Conservation (phyloP, 23 red algal genomes). For the Gracilaria domingensis region DNA sequence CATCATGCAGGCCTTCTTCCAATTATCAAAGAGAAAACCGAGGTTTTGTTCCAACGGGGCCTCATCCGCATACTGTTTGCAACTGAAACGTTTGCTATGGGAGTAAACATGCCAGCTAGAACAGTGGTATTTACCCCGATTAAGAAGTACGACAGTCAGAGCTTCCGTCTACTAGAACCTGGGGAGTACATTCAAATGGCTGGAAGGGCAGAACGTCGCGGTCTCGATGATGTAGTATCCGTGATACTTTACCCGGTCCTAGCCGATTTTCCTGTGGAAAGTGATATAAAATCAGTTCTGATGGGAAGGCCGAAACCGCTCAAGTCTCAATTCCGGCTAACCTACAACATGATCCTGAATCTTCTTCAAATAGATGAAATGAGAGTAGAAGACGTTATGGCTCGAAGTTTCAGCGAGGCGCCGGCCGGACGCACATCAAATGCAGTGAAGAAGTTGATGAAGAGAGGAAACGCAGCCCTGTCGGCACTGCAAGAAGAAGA, state of each 20-base stretch:
- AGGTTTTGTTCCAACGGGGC: conserved; percentile 92
- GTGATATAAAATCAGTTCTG: conserved; percentile 82
- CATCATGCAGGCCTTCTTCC: conserved; percentile 90
- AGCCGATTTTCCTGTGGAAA: conserved; percentile 81
- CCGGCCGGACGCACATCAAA: conserved; percentile 67
- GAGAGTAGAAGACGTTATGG: conserved; percentile 97
- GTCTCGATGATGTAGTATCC: conserved; percentile 90
- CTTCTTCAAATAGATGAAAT: conserved; percentile 94
- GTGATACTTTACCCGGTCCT: conserved; percentile 79
- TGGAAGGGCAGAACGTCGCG: conserved; percentile 93
- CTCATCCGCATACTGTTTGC: conserved; percentile 92
- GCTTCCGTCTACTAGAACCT: conserved; percentile 72
- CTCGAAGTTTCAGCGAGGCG: conserved; percentile 90
- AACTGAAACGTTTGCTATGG: conserved; percentile 99
- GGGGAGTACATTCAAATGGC: conserved; percentile 99
- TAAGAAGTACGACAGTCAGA: conserved; percentile 88
- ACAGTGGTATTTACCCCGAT: conserved; percentile 91
- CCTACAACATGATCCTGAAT: conserved; percentile 99
- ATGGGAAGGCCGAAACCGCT: conserved; percentile 81
- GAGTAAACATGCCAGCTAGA: conserved; percentile 97
- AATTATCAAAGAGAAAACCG: conserved; percentile 89
- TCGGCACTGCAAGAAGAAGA: conserved; percentile 50
- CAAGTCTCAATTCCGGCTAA: conserved; percentile 89
- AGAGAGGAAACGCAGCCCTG: conserved; percentile 58
- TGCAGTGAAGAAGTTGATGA: conserved; percentile 63